Conservation (phyloP, 768 basidiomycete species). For the Tylopilus intermedius region DNA sequence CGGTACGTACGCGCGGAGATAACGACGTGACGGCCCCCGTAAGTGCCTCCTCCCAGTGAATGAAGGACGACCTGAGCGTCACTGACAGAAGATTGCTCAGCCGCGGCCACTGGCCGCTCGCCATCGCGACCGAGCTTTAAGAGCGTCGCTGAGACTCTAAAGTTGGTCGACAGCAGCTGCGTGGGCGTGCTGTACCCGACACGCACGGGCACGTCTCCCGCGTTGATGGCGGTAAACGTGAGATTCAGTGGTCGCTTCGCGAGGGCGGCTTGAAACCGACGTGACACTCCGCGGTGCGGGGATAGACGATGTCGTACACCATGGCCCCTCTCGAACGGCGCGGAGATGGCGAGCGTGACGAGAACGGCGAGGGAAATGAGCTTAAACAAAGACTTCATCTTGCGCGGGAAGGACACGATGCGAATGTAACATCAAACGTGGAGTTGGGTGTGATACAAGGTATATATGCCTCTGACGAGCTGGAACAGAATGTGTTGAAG, state of each 20-base stretch:
- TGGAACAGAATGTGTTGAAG: not conserved
- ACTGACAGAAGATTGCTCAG: not conserved
- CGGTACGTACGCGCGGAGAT: constrained; percentile 1
- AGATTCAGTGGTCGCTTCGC: constrained; percentile 1
- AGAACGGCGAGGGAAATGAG: constrained; percentile 1
- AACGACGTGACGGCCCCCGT: not conserved
- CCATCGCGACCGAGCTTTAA: not conserved
- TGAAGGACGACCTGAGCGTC: not conserved
- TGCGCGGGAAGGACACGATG: not conserved
- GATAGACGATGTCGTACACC: not conserved
- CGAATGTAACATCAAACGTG: not conserved
- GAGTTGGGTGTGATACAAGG: not conserved
- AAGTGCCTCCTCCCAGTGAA: not conserved
- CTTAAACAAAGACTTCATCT: not conserved
- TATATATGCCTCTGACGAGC: not conserved
- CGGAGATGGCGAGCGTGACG: not conserved
- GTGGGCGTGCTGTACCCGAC: not conserved
- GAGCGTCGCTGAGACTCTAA: constrained; percentile 1
- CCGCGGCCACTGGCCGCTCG: not conserved
- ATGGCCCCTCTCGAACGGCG: constrained; percentile 2
- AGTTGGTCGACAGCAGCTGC: not conserved
- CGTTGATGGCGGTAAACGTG: not conserved
- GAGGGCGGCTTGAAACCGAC: not conserved
- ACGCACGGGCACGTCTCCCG: not conserved
- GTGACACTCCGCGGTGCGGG: constrained; percentile 5